Evolutionary conservation across 1,284 basidiomycete genomes (phyloP), one percentile per base, ranked within the genome.

Genomic region (Pholiota adiposa): DNA sequence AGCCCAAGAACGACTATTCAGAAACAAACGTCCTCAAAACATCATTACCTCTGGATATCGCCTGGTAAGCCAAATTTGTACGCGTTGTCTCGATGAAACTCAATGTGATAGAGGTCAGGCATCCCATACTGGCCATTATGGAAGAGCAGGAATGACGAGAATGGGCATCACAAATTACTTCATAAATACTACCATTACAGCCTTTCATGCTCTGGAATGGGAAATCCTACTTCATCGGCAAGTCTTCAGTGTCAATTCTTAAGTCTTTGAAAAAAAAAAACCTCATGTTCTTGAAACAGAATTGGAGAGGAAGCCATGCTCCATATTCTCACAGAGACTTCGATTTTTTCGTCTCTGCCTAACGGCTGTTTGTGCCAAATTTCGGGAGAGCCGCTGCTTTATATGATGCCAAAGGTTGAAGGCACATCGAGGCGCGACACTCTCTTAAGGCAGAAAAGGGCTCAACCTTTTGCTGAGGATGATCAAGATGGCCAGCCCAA

Each of bases 361-460:
- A 93, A 94, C 65, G 85, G 83, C n/a, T 95, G 91, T 68, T 81
- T 90, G 14, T 90, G 89, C 62, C 94, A 96, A 72, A 71, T 95
- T 60, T 85, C 88, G 0, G 94, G 94, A 2, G 77, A 82, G 33
- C 86, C 89, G 1, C 69, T 96, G 9, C 75, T 86, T 16, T 78
- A 85, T 56, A 63, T 80, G 14, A 68, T 69, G 4, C 75, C 76
- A n/a, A 74, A 75, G 25, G 52, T 54, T 31, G 58, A 54, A 41
- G 40, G 43, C 29, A 59, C 49, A 29, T 34, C 31, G 21, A 40
- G 29, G 52, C 33, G 23, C 21, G 63, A 33, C 66, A 23, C 12
- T 7, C 2, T 25, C 5, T 16, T 5, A 21, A 23, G 52, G 38
- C 41, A 60, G 34, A 56, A 67, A 66, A 63, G 69, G 51, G 36